phyloP scores from a whole-genome alignment of 768 basidiomycete species.

The Phanerodontia chrysosporium region DNA sequence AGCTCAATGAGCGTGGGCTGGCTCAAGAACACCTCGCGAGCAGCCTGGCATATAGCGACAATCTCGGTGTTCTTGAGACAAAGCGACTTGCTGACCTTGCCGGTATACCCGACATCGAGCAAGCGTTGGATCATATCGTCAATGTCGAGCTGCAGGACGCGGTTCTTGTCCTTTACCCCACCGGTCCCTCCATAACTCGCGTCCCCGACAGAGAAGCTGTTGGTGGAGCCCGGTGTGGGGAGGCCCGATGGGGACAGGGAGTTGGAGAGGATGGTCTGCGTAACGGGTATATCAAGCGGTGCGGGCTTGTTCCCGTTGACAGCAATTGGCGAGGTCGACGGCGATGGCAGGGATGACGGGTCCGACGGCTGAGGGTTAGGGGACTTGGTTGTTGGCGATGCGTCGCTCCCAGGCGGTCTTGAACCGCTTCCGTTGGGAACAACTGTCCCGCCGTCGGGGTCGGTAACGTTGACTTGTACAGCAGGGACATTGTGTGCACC shows the following conservation, averaged over 20 bases:
- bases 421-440: constrained; percentile 38
- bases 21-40: constrained; percentile 91
- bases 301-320: constrained; percentile 34
- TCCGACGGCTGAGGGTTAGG: constrained; percentile 33
- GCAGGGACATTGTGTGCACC: not conserved
- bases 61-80: constrained; percentile 97
- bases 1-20: constrained; percentile 98
- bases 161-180: constrained; percentile 57
- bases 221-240: constrained; percentile 45
- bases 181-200: constrained; percentile 23
- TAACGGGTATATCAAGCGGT: constrained; percentile 74
- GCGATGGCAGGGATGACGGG: constrained; percentile 19
- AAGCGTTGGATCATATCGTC: constrained; percentile 98
- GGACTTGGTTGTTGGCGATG: constrained; percentile 24
- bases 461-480: constrained; percentile 32
- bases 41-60: constrained; percentile 88
- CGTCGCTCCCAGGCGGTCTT: constrained; percentile 27
- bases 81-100: constrained; percentile 94
- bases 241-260: constrained; percentile 43
- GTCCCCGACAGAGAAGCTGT: constrained; percentile 35
- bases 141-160: constrained; percentile 75
- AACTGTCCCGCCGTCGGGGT: constrained; percentile 29
- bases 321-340: constrained; percentile 19
- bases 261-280: constrained; percentile 81
- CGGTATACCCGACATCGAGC: constrained; percentile 94